phyloP scores from a whole-genome alignment of 441 rosid genomes.

The Euphorbia celastroides region DNA sequence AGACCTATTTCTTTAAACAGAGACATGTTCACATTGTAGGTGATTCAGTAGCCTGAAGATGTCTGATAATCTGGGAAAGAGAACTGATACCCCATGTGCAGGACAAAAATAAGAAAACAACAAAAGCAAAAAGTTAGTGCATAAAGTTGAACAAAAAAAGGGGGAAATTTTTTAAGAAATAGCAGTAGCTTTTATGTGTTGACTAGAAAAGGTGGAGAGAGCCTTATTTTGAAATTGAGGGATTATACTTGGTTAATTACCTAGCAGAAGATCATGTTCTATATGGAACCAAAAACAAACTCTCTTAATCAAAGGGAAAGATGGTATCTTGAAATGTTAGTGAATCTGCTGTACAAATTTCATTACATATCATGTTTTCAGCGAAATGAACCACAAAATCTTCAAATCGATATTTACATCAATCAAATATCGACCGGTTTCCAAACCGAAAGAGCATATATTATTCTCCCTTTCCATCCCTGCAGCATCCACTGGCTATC shows the following conservation, averaged over 20 bases:
- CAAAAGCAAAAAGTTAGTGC: neutral
- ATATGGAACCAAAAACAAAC: neutral
- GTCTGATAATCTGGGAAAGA: neutral
- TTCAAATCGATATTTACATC: neutral
- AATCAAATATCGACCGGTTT: constrained; percentile 28
- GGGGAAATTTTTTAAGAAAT: neutral
- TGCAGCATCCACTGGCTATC: constrained; percentile 78
- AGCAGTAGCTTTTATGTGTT: neutral
- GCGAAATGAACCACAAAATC: neutral
- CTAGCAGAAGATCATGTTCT: neutral
- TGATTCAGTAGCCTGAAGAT: neutral
- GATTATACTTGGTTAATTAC: neutral
- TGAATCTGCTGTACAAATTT: neutral
- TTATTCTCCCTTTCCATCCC: constrained; percentile 84
- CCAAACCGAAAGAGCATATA: constrained; percentile 62
- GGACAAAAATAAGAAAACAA: neutral
- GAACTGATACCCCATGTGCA: neutral
- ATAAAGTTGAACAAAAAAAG: neutral
- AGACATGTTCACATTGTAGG: neutral
- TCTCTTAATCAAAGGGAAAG: neutral
- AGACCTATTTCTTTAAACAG: neutral
- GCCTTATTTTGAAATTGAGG: neutral
- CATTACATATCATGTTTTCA: neutral
- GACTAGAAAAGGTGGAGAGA: neutral
- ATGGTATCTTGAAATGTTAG: neutral